Evolutionary conservation across 805 yeast species (phyloP), one percentile per base, ranked within the genome.

Genomic region (Ogataea glucozyma): DNA sequence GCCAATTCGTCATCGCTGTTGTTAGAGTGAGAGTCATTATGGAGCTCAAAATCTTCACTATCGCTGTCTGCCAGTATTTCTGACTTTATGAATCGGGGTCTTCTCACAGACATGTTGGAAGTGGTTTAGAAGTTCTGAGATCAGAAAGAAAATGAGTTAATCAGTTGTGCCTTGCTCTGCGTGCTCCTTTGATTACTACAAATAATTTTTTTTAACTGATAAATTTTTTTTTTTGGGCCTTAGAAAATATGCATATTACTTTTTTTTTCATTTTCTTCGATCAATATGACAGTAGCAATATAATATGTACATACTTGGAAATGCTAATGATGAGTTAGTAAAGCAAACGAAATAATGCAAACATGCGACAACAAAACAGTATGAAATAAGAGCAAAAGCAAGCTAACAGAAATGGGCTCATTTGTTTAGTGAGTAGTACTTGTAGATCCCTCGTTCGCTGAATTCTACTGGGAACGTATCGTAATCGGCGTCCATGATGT

Each of bases 391-490:
- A 30, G 19, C 24, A 32, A 26, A 36, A 22, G 11, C 22, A 22
- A 22, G 35, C 31, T 30, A 7, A 24, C 32, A 30, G 6, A 33
- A 38, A 11, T 6, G 4, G 16, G 6, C 16, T 58, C 61, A 73
- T 42, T 74, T 71, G 52, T 76, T 78, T 46, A 78, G 60, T 8
- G 82, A 73, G 55, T 78, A 78, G 60, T 78, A 78, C 48, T 74
- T 76, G 58, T 78, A 78, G 10, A 78, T 73, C 0, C 84, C 84
- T 32, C 83, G 50, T 40, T 67, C 67, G 27, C 57, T 53, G 46
- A 74, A 73, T 48, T 73, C 79, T 21, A 67, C 75, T 1, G 83
- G 82, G 75, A 81, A 78, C 6, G 70, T 67, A 41, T 58, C 65
- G 47, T 72, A 72, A 58, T 38, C 39, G 10, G 41, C 65, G 46